Evolutionary conservation across 345 rosid species (phyloP).

Genomic region (Eucalyptus fibrosa): DNA sequence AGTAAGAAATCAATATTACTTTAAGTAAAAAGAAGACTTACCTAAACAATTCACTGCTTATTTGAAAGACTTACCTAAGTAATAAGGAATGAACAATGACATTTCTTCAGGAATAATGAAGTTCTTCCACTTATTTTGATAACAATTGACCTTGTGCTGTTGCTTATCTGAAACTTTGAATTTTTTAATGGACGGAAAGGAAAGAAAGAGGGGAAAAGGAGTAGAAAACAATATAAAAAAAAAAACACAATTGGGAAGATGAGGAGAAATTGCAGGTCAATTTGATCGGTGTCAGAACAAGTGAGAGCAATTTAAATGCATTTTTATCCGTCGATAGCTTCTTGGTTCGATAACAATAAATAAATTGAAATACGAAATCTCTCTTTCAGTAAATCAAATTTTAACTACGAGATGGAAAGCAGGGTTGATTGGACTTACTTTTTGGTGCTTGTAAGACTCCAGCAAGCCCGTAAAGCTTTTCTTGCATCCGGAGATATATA

Average conservation of each 20-base stretch:
- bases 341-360: too few species aligned
- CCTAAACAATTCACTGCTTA: too few species aligned
- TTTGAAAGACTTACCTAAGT: too few species aligned
- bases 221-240: background rate
- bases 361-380: background rate
- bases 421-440: background rate
- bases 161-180: too few species aligned
- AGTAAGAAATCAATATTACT: too few species aligned
- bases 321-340: background rate
- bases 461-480: background rate
- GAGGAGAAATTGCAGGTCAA: too few species aligned
- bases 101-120: fast-evolving
- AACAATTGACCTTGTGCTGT: too few species aligned
- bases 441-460: background rate
- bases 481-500: background rate
- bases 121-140: too few species aligned
- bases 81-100: too few species aligned
- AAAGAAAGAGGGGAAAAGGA: background rate
- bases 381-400: too few species aligned
- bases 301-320: too few species aligned
- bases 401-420: too few species aligned
- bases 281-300: background rate
- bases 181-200: background rate
- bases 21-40: background rate
- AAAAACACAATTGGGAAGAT: background rate